phyloP scores from a whole-genome alignment of 108 stramenopile genomes.

The Fragilaria crotonensis region DNA sequence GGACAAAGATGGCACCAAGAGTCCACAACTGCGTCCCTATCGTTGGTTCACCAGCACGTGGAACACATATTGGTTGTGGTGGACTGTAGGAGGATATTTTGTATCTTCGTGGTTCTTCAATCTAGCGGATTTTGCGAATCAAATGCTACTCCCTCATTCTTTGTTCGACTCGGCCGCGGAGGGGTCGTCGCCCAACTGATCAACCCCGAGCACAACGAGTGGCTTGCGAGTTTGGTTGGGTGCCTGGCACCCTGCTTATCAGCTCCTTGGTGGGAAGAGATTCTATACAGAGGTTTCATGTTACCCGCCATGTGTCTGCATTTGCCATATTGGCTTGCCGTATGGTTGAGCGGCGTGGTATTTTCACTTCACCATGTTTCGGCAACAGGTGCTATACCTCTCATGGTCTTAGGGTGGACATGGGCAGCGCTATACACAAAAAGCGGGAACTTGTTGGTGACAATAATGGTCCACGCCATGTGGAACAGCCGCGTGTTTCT shows the following conservation, averaged over 20 bases:
- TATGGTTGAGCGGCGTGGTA: slow-evolving; percentile 67
- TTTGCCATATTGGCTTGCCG: slow-evolving; percentile 40
- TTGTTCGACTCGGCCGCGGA: slow-evolving; percentile 60
- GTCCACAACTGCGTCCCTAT: slow-evolving; percentile 7
- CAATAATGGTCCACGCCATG: slow-evolving; percentile 86
- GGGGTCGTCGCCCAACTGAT: slow-evolving; percentile 79
- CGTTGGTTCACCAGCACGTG: slow-evolving; percentile 47
- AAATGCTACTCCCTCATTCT: slow-evolving; percentile 67
- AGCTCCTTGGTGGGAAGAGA: slow-evolving; percentile 92
- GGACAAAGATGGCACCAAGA: slow-evolving; percentile 1
- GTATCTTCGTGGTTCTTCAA: slow-evolving; percentile 86
- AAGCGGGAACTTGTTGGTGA: slow-evolving; percentile 76
- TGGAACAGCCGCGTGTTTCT: slow-evolving; percentile 93
- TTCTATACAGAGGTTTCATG: slow-evolving; percentile 86
- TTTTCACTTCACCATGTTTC: slow-evolving; percentile 87
- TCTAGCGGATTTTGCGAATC: slow-evolving; percentile 81
- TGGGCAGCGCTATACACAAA: slow-evolving; percentile 84
- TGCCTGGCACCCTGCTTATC: slow-evolving; percentile 89
- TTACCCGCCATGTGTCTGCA: slow-evolving; percentile 54
- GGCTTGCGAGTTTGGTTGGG: slow-evolving; percentile 71
- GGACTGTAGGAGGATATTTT: slow-evolving; percentile 90
- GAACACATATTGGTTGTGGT: slow-evolving; percentile 85
- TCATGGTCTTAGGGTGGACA: slow-evolving; percentile 79
- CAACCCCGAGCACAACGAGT: slow-evolving; percentile 87
- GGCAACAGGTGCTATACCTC: slow-evolving; percentile 70